Base-by-base conservation (phyloP, 257 asterid species). In the Salvia miltiorrhiza region DNA sequence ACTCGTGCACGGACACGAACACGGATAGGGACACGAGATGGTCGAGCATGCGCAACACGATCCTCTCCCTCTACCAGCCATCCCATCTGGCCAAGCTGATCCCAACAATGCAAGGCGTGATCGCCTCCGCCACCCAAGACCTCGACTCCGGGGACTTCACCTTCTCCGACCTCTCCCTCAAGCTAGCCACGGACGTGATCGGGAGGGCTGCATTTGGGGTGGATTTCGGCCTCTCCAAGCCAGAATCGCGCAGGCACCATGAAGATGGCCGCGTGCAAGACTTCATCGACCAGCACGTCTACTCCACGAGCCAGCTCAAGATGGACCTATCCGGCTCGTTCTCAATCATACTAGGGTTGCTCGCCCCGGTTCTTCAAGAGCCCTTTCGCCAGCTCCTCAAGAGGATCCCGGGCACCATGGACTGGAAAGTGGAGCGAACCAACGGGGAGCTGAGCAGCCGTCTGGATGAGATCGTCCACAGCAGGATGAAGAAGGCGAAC, bases 131-230 rank as follows among this genome's bases (percentile, higher is more conserved):
- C 14, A 76, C 92, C 1, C 65, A 74, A 19, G 68, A 85, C 71
- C 88, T 94, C 2, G 96, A 86, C 20, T 75, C 90, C 0, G 70
- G 77, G 45, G 92, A 86, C 10, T 9, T 91, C 68, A 79, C 82
- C 4, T 89, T 94, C 32, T 91, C 99, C 32, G 93, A 94, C 5
- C 81, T 94, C 17, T 86, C 99, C 64, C 90, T 94, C 66, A 91
- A 85, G 58, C 44, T 91, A 71, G 99, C 97, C 53, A 91, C 96
- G 0, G 97, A 94, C 60, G 90, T 94, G 14, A 89, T 94, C 13
- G 97, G 97, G 43, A 85, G 89, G 69, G 97, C 97, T 41, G 96
- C 99, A 9, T 94, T 94, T 32, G 97, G 99, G 2, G 96, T 88
- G 16, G 90, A 94, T 76, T 94, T 94, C 55, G 87, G 90, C 71